Base-by-base conservation (phyloP, 169 alveolate species). In the Eimeria falciformis region DNA sequence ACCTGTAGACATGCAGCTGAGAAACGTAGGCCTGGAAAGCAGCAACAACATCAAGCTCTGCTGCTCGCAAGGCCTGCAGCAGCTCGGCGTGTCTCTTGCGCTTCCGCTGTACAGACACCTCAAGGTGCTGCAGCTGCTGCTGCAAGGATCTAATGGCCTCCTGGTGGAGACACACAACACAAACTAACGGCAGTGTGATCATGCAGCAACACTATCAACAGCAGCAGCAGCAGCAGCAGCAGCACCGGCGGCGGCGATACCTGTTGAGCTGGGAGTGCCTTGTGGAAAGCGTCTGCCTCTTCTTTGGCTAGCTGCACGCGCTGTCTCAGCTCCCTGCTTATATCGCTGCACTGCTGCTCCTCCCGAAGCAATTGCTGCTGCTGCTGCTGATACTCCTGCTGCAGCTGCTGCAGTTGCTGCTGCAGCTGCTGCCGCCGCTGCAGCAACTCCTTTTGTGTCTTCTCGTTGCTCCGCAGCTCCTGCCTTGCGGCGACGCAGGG, bases 301-400 rank as follows among this genome's bases (percentile, higher is more conserved):
- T 68, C 79, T 29, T 68, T 68, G 43, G 79, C 79, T n/a, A 12
- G 79, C 79, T 68, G 79, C 79, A 68, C 79, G 21, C 79, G 37
- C 50, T 29, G 18, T 7, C 47, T n/a, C 21, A 68, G 9, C 23
- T 68, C 79, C 47, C 47, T n/a, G 9, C 18, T 18, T 7, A 27
- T 5, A 25, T 7, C 23, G 9, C 79, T 29, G 27, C 79, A 68
- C 79, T 5, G 47, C 47, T 5, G 17, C 9, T 11, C 18, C 5
- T 18, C 79, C 79, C 9, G 79, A 40, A 68, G 79, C 79, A 68
- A 29, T 27, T 62, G 73, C 73, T 17, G 73, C 73, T 17, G 73
- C 73, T 17, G 27, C 27, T 17, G 73, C 73, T 17, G n/a, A 11
- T 5, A 27, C 21, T 17, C 37, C 73, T 17, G 73, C 73, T 17